Evolutionary conservation across 805 yeast species (phyloP).

Genomic region (Yarrowia sp.): DNA sequence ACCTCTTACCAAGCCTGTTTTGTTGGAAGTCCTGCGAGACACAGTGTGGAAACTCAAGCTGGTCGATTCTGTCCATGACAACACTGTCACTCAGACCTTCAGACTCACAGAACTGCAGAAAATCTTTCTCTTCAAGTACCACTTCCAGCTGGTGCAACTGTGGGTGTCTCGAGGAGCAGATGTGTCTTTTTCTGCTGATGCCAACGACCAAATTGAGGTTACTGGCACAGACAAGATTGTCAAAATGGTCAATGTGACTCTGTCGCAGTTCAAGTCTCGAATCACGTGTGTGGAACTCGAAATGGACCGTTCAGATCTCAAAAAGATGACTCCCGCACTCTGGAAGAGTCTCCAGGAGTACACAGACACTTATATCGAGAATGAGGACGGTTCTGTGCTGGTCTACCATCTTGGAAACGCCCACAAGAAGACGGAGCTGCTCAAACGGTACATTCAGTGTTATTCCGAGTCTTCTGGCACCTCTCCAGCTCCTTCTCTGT

Average conservation of each 20-base stretch:
- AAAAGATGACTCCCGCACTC: neutral
- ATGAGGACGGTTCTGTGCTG: neutral
- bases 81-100: neutral
- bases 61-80: neutral
- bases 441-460: neutral
- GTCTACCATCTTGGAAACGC: neutral
- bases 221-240: neutral
- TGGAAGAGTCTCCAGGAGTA: neutral
- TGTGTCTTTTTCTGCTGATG: neutral
- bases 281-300: neutral
- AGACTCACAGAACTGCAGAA: neutral
- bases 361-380: neutral
- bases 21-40: neutral
- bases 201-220: neutral
- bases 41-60: neutral
- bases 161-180: conserved; percentile 11
- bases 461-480: no score
- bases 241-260: neutral
- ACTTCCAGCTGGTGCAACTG: neutral
- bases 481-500: neutral
- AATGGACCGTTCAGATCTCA: neutral
- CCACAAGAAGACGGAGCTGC: neutral
- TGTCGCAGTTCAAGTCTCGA: neutral
- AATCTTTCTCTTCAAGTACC: neutral
- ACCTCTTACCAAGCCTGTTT: neutral